Evolutionary conservation across 192 early-diverging fungal genomes (phyloP), one percentile per base, ranked within the genome.

Genomic region (Chytriomyces hyalinus): DNA sequence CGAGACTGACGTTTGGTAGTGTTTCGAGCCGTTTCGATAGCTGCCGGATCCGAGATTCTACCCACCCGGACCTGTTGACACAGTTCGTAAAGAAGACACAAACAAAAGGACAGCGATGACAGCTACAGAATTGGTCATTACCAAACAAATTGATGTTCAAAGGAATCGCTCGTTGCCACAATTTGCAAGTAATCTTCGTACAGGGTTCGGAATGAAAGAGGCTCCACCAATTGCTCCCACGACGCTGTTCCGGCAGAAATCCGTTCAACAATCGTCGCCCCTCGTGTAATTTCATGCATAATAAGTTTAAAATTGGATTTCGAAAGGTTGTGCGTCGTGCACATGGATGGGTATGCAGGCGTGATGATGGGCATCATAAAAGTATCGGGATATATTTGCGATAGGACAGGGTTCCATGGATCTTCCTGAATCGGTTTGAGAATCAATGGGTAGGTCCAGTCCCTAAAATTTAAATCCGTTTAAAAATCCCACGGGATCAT

Each of bases 261-360:
- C 70, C 87, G 86, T 68, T 93, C 91, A 7, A 90, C 86, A 59
- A 95, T 88, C 8, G 90, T 92, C 8, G 87, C 87, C 1, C 92
- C 96, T 46, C 92, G 87, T 75, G 91, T 88, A 68, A 97, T 92
- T 86, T 99, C 97, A 10, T 87, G 80, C 13, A 88, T 90, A 75
- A 94, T 98, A n/a, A 98, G 90, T 4, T 75, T 76, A 43, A 92
- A 90, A 0, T 96, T 97, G 5, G 94, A 97, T 66, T 84, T 76
- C 2, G 94, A 94, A 7, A 99, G 96, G 76, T 98, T 99, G 83
- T 98, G 96, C 5, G 97, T 99, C 2, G 97, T 89, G 80, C 96
- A 97, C 96, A 97, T 98, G 45, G 93, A 96, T 28, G 97, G 97
- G 72, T 99, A 99, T 6, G 97, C 95, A 5, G 97, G 97, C 6